A percentile compares a stretch with the other conserved stretches of the same genome.
Conservation (phyloP, 2,329 filamentous ascomycete species). For the Huntiella decipiens region DNA sequence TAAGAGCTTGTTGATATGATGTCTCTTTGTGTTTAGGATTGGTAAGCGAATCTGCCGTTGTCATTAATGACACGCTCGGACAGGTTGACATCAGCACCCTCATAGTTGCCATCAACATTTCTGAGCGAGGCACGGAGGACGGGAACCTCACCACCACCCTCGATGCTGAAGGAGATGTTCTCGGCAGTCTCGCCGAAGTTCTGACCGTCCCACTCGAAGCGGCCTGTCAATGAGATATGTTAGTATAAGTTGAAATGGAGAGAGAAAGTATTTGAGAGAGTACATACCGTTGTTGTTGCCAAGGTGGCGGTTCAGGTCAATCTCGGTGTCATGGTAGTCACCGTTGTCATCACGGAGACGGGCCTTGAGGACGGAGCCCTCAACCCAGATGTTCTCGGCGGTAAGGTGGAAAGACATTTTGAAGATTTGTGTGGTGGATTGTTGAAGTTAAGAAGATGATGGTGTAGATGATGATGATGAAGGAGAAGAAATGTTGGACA, state of each 20-base stretch:
- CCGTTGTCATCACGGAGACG: slow-evolving; percentile 24
- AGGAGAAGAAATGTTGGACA: not conserved
- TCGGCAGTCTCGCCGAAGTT: slow-evolving; percentile 28
- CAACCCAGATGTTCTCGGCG: slow-evolving; percentile 26
- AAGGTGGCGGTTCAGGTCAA: slow-evolving; percentile 37
- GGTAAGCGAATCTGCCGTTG: slow-evolving; percentile 24
- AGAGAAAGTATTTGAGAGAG: slow-evolving; percentile 15
- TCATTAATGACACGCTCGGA: slow-evolving; percentile 34
- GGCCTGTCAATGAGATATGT: slow-evolving; percentile 1
- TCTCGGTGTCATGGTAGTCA: slow-evolving; percentile 22
- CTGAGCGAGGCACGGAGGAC: slow-evolving; percentile 32
- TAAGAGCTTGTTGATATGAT: not conserved
- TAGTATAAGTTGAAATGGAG: not conserved
- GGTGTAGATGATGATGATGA: not conserved
- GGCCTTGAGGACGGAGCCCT: slow-evolving; percentile 29
- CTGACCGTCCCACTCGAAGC: slow-evolving; percentile 12
- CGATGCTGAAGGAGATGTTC: slow-evolving; percentile 27
- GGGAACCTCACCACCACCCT: slow-evolving; percentile 30
- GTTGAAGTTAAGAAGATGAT: not conserved
- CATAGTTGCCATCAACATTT: slow-evolving; percentile 23
- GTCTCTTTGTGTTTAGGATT: too few relatives aligned
- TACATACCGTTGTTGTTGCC: slow-evolving; percentile 29
- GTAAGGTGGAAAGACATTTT: slow-evolving; percentile 26
- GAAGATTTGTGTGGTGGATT: not conserved
- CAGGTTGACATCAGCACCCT: slow-evolving; percentile 32